phyloP scores from a whole-genome alignment of 805 yeast genomes.

The Lipomyces yamadae region DNA sequence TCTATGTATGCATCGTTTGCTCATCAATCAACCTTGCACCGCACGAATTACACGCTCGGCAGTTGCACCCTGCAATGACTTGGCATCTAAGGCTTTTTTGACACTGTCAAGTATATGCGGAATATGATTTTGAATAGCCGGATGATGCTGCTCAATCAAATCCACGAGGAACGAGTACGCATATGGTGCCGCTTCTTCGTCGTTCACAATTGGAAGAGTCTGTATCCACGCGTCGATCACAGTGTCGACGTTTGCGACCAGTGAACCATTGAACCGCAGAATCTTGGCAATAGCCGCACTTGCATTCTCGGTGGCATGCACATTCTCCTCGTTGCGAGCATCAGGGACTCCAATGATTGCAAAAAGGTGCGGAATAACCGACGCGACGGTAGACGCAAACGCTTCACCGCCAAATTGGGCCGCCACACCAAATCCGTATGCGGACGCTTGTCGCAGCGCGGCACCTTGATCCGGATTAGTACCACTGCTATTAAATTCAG shows the following conservation, averaged over 20 bases:
- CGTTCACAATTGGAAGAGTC: slow-evolving; percentile 79
- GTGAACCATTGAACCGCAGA: slow-evolving; percentile 55
- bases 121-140: slow-evolving; percentile 58
- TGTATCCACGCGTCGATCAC: slow-evolving; percentile 77
- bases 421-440: slow-evolving; percentile 81
- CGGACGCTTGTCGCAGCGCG: slow-evolving; percentile 82
- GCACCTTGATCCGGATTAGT: slow-evolving; percentile 42
- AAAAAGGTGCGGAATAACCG: slow-evolving; percentile 75
- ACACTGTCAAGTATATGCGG: slow-evolving; percentile 45
- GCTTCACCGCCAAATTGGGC: slow-evolving; percentile 77
- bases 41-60: slow-evolving; percentile 36
- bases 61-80: slow-evolving; percentile 32
- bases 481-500: not conserved
- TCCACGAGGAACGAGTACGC: slow-evolving; percentile 76
- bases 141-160: slow-evolving; percentile 69
- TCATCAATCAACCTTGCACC: slow-evolving; percentile 5
- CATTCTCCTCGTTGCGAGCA: slow-evolving; percentile 81
- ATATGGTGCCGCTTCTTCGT: slow-evolving; percentile 86
- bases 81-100: slow-evolving; percentile 29
- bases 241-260: slow-evolving; percentile 59
- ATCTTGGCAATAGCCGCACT: slow-evolving; percentile 83
- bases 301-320: slow-evolving; percentile 86
- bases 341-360: slow-evolving; percentile 77
- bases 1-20: not conserved
- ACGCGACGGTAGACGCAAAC: slow-evolving; percentile 66